Percentiles rank a stretch among this genome's conserved stretches.
Evolutionary conservation across 2,329 filamentous ascomycete genomes (phyloP).

Genomic region (Penicillium sp.): DNA sequence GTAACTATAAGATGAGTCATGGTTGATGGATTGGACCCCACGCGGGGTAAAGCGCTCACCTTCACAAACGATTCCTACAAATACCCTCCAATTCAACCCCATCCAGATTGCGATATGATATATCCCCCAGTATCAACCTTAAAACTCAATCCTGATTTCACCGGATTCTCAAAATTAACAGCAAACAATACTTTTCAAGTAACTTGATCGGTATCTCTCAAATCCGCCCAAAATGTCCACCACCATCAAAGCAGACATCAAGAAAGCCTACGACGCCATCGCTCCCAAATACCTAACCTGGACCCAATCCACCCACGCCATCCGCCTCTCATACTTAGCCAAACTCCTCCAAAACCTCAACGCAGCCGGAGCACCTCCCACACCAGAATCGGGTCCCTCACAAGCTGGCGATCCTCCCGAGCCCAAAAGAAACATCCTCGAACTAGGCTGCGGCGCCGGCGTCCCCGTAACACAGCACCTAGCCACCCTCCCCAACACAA

Average conservation of each 20-base stretch:
- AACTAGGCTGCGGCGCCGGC: conserved; percentile 48
- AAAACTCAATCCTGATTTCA: not conserved
- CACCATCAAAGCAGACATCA: conserved; percentile 17
- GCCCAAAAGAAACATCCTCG: conserved; percentile 30
- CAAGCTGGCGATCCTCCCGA: not conserved
- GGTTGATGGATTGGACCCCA: not conserved
- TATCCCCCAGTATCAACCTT: not conserved
- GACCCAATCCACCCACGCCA: conserved; percentile 30
- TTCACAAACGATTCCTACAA: not conserved
- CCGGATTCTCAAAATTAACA: too few relatives aligned
- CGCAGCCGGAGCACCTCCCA: not conserved
- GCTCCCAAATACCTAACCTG: conserved; percentile 41
- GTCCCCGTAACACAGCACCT: conserved; percentile 34
- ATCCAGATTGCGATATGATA: not conserved
- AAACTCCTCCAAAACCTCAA: conserved; percentile 29
- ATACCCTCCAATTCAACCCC: not conserved
- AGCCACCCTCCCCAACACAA: conserved; percentile 20
- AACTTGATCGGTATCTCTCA: not conserved
- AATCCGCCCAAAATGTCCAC: not conserved
- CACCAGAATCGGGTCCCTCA: not conserved
- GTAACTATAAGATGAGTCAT: not conserved
- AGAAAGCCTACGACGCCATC: conserved; percentile 41
- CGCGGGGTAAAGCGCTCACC: not conserved
- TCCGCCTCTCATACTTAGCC: conserved; percentile 36
- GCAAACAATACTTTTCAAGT: too few relatives aligned